Conservation (phyloP, 768 basidiomycete species). For the Kwoniella shandongensis region DNA sequence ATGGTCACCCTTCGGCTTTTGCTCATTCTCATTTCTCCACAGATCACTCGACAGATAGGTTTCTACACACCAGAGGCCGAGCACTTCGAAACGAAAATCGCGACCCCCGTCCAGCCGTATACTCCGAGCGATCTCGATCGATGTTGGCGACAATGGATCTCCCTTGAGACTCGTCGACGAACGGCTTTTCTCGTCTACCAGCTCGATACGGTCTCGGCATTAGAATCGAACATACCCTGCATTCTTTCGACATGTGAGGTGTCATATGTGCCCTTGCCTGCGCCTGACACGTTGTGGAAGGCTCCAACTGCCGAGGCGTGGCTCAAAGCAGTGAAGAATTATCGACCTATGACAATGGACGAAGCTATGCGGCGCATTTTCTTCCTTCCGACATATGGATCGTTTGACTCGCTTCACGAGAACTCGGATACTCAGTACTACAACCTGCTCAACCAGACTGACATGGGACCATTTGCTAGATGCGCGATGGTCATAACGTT, state of each 20-base stretch:
- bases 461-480: slow-evolving; percentile 54
- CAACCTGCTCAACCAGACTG: slow-evolving; percentile 40
- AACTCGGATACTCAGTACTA: slow-evolving; percentile 39
- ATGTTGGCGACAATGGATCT: slow-evolving; percentile 54
- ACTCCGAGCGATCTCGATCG: slow-evolving; percentile 48
- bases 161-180: slow-evolving; percentile 52
- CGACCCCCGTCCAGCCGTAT: slow-evolving; percentile 29
- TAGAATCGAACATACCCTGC: slow-evolving; percentile 52
- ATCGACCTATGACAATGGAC: slow-evolving; percentile 45
- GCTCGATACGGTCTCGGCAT: slow-evolving; percentile 53
- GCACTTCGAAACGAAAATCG: slow-evolving; percentile 37
- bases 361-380: slow-evolving; percentile 49
- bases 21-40: slow-evolving; percentile 1
- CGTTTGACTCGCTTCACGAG: slow-evolving; percentile 43
- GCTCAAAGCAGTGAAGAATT: slow-evolving; percentile 44
- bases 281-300: slow-evolving; percentile 54
- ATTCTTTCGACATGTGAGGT: slow-evolving; percentile 48
- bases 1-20: background rate
- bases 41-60: slow-evolving; percentile 54
- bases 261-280: slow-evolving; percentile 52
- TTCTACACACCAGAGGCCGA: slow-evolving; percentile 49
- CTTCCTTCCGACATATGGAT: slow-evolving; percentile 44
- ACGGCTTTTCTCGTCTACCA: slow-evolving; percentile 53
- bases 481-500: slow-evolving; percentile 52
- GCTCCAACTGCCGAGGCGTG: slow-evolving; percentile 51